Conservation (phyloP, 2,329 filamentous ascomycete species). For the Sordariomycetes sp. region DNA sequence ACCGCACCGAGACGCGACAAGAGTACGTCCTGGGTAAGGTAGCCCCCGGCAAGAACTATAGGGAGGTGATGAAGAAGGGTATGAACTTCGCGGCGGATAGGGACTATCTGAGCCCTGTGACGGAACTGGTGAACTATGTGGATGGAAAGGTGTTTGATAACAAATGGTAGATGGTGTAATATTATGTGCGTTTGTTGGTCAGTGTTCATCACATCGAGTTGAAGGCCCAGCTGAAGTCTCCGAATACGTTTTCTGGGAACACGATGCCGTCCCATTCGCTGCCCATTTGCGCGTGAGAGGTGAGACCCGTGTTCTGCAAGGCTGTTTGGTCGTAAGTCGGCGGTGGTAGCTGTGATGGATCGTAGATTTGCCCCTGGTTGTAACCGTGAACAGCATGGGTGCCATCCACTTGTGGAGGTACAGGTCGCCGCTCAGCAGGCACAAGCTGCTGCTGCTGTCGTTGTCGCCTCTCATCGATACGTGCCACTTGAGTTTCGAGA, state of each 20-base stretch:
- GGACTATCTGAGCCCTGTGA: neutral
- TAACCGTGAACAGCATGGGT: too few relatives aligned
- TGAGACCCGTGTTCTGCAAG: neutral
- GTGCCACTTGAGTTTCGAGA: neutral
- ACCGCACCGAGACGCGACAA: slow-evolving; percentile 23
- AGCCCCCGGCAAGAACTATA: slow-evolving; percentile 33
- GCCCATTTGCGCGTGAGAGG: neutral
- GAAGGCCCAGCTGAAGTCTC: neutral
- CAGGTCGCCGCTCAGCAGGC: too few relatives aligned
- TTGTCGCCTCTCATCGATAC: neutral
- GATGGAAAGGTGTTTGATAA: slow-evolving; percentile 2
- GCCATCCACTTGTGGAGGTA: too few relatives aligned
- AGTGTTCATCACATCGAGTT: neutral
- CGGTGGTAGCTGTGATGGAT: too few relatives aligned
- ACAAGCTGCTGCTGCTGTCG: neutral
- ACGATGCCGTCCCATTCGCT: neutral
- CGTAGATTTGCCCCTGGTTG: too few relatives aligned
- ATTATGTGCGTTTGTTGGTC: too few relatives aligned
- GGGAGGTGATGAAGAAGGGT: slow-evolving; percentile 30
- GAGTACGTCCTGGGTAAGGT: slow-evolving; percentile 36
- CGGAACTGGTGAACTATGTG: slow-evolving; percentile 1
- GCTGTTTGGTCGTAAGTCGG: neutral
- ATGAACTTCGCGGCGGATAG: slow-evolving; percentile 10
- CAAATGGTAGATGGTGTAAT: too few relatives aligned
- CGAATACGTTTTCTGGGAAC: neutral